phyloP scores from a whole-genome alignment of 345 rosid species.

The Durio zibethinus region DNA sequence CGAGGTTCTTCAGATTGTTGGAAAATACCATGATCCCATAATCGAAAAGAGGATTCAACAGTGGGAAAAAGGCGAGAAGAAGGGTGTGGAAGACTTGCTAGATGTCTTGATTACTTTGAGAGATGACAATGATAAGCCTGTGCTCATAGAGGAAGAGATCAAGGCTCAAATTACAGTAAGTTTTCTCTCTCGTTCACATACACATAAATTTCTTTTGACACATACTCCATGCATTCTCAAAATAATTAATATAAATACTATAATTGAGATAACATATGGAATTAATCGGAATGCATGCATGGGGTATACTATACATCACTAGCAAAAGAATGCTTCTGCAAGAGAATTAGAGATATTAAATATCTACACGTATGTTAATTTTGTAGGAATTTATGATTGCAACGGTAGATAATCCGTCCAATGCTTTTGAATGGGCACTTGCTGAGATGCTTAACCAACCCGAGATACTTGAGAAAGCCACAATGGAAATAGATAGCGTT shows the following conservation, averaged over 20 bases:
- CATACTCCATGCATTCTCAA: too few relatives aligned
- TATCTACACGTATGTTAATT: too few relatives aligned
- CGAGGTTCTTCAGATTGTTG: slow-evolving; percentile 19
- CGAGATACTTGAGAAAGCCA: slow-evolving; percentile 33
- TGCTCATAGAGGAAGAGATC: slow-evolving; percentile 46
- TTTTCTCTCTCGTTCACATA: too few relatives aligned
- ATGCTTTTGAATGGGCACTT: slow-evolving; percentile 53
- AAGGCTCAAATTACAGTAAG: slow-evolving; percentile 1
- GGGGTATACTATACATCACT: too few relatives aligned
- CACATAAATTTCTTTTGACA: too few relatives aligned
- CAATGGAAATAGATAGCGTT: slow-evolving; percentile 40
- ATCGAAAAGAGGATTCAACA: slow-evolving; percentile 44
- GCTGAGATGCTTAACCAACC: slow-evolving; percentile 58
- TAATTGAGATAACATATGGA: too few relatives aligned
- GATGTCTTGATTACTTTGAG: slow-evolving; percentile 33
- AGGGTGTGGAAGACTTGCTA: slow-evolving; percentile 39
- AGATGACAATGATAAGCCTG: slow-evolving; percentile 29
- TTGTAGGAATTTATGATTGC: slow-evolving; percentile 51
- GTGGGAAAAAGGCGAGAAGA: slow-evolving; percentile 28
- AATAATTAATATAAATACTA: too few relatives aligned
- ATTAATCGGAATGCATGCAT: too few relatives aligned
- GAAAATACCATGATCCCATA: slow-evolving; percentile 47
- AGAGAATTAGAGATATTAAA: too few relatives aligned
- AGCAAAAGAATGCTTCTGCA: too few relatives aligned
- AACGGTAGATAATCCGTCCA: slow-evolving; percentile 53